Evolutionary conservation across 2,329 filamentous ascomycete species (phyloP), one percentile per base, ranked within the genome.

Genomic region (Daldinia sp.): DNA sequence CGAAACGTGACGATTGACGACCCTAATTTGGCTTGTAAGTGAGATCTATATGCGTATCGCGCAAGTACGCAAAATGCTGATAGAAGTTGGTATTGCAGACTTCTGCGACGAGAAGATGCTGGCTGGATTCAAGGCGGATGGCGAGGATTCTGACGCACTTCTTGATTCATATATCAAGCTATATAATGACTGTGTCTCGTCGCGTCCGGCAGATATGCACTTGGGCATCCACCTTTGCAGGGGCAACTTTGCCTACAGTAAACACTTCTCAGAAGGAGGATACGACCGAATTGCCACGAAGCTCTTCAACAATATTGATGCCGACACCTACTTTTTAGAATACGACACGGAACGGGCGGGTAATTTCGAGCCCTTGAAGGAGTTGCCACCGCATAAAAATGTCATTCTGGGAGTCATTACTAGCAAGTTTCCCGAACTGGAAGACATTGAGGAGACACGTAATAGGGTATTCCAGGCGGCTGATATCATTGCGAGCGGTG

Each of bases 51-150:
- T 13, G 39, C 37, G 53, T 41, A 57, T 12, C 30, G 9, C 9
- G 6, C 41, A 18, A 10, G 15, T 20, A 15, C 50, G 33, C 30
- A 30, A n/a, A n/a, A 46, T 28, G 35, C 63, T 60, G 30, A 70
- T 30, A 10, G 15, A 30, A 30, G 13, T n/a, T 20, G 12, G 10
- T 20, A 60, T 13, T 9, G 13, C 58, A 91, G 89, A 93, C 79
- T 93, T 93, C 79, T 93, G 91, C 79, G 91, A 88, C 23, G 85
- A 92, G 69, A 89, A 90, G 78, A 92, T 93, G 87, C 84, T 92
- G 44, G 82, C 87, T 39, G 91, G 90, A n/a, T 93, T 90, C 86
- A 86, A 88, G 68, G 85, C 85, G n/a, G 91, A 93, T 76, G 81
- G 85, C 50, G 85, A 89, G 74, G 93, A 93, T 78, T 86, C 87